Base-by-base conservation (phyloP, 1,284 basidiomycete species). In the Irpex lacteus region DNA sequence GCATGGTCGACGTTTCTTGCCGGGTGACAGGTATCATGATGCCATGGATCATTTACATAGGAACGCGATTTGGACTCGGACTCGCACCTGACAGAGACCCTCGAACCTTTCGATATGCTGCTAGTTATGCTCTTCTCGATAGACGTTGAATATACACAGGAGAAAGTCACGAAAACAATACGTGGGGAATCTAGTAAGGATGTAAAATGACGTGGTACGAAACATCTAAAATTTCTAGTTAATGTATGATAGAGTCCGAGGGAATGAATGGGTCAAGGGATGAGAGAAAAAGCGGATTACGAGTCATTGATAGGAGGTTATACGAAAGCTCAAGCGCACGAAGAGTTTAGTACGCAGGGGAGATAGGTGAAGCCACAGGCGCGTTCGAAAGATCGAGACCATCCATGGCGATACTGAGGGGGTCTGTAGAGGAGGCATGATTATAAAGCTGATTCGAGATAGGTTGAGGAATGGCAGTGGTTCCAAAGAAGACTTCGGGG, bases 401-500 rank as follows among this genome's bases (percentile, higher is more conserved):
- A 72, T 91, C 89, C 87, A 92, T 89, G 2, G 89, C 90, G 59
- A 91, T 76, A 50, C 84, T 86, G 59, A 92, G 83, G 57, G 89
- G 85, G 73, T 92, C 89, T 6, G 82, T 82, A 3, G 76, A 77
- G 34, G 78, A 76, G 40, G 79, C 79, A 47, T 73, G 68, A 74
- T 13, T 15, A 21, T 80, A 74, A 67, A 75, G 75, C 32, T 73
- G 71, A 0, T 73, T 67, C 74, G 77, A 63, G 53, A 59, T 62
- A 11, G 69, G 68, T 58, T 81, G 80, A 1, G 70, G 73, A 62
- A 75, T 77, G 62, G 77, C 77, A 4, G 75, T 76, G 44, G 78
- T 76, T 63, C 86, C 85, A 72, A 96, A 97, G 84, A 96, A 94
- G 26, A 94, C 86, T 73, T 96, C 94, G 1, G 95, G 95, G 66